Base-by-base conservation (phyloP, 1,139 yeast species). In the Wickerhamiella pararugosa region DNA sequence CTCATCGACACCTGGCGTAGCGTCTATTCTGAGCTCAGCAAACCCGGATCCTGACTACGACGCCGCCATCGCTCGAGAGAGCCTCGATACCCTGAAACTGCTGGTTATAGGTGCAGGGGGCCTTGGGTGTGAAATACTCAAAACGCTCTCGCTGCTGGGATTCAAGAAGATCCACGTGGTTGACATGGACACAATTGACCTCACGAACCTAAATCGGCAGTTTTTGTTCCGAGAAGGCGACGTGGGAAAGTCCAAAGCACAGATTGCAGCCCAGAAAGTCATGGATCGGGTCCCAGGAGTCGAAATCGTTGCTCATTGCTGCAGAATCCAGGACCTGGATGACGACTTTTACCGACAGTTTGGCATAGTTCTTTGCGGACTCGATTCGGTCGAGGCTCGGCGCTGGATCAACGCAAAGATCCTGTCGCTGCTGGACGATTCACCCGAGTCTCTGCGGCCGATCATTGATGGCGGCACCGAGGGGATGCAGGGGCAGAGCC, bases 381-480 rank as follows among this genome's bases (percentile, higher is more conserved):
- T 90, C 42, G 98, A 90, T 56, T 76, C 83, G 40, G 79, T 90
- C 6, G 93, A 80, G 52, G 96, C 97, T 0, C 66, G 98, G 34
- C 64, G 97, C 43, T 87, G 94, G 93, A 80, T 87, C 48, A 90
- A 87, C 59, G 76, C 83, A 11, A 76, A 76, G 6, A 61, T 90
- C 37, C 75, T 81, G 1, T 66, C 73, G 5, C 53, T 83, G 54
- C 82, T 80, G 5, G 75, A 71, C 46, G 58, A 58, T 1, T 44
- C 46, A 8, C 73, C 74, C 30, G 72, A 71, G 38, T 60, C 67
- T 1, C 61, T 82, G 29, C 79, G 83, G 34, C 96, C 97, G 0
- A 62, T 90, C 56, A 75, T 90, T 29, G 98, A 90, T 56, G 97
- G 97, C 2, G 98, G 97, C 2, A 81, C 95, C 0, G 97, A 90